These are phyloP conservation scores for Penicillium canariense DNA, from an alignment of 495 filamentous ascomycete species.

Conservation along the genomic window DNA sequence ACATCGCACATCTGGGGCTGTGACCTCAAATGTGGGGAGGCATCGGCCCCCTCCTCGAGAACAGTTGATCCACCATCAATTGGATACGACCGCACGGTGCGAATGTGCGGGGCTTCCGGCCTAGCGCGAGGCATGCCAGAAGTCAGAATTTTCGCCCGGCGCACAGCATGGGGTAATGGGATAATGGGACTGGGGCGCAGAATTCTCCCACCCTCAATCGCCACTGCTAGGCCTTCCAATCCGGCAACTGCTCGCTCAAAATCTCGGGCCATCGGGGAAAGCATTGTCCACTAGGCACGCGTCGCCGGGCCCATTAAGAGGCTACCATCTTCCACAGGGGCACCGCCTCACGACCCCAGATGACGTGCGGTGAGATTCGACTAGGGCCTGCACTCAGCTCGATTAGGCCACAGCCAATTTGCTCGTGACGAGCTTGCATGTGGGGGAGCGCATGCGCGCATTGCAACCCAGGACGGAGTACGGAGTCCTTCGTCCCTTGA, in stretches of 20 bases:
- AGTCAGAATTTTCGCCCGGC: background rate
- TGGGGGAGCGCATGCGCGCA: slow-evolving; percentile 12
- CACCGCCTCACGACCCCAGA: slow-evolving; percentile 8
- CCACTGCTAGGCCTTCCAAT: background rate
- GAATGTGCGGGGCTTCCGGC: slow-evolving; percentile 1
- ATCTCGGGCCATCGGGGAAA: slow-evolving; percentile 2
- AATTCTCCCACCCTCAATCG: background rate
- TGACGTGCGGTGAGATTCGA: slow-evolving; percentile 14
- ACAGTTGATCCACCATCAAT: background rate
- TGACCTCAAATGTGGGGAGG: background rate
- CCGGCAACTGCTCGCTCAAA: slow-evolving; percentile 3
- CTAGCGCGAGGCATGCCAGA: slow-evolving; percentile 4
- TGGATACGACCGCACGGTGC: background rate
- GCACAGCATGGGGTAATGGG: background rate
- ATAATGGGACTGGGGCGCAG: background rate
- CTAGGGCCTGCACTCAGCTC: slow-evolving; percentile 8
- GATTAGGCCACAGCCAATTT: slow-evolving; percentile 12
- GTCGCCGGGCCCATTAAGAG: slow-evolving; percentile 1
- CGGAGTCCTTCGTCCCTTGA: too few relatives aligned
- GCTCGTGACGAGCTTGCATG: slow-evolving; percentile 7
- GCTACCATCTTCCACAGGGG: slow-evolving; percentile 3
- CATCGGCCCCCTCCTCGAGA: background rate
- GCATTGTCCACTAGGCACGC: background rate
- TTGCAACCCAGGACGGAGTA: too few relatives aligned
- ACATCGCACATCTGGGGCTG: slow-evolving; percentile 9